Base-by-base conservation (phyloP, 768 basidiomycete genomes). In the Hericium erinaceus region DNA sequence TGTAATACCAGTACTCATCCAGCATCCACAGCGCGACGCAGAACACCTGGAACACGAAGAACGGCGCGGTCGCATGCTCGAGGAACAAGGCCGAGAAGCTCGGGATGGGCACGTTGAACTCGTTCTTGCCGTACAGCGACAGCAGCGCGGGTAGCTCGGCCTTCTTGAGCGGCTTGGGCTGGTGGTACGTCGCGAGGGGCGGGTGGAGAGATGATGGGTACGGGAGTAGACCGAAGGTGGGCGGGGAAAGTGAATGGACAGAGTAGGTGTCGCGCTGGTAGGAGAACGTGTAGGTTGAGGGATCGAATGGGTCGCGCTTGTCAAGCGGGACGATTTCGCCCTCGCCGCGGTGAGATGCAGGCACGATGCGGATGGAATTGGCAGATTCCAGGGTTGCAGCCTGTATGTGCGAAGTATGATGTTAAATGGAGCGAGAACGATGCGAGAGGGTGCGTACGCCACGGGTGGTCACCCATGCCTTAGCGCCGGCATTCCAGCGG, bases 1-100 rank as follows among this genome's bases (percentile, higher is more conserved):
- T 89, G 77, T 98, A 99, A 70, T 97, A 98, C 95, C 94, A 98
- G 70, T 98, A 99, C 69, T 98, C 97, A 65, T 99, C 97, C 65
- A 99, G 72, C 68, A 89, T 92, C 97, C 97, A 99, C 10, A 99
- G 75, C 0, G 91, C 93, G 1, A 98, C 97, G 61, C 97, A 98
- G 73, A 99, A 98, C 16, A 98, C 74, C 73, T 99, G 97, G 73
- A 99, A 99, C 26, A 99, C 97, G 71, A 99, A 99, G 80, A 99
- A 99, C 0, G 97, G 97, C 0, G 97, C 97, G 4, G 94, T 95
- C 1, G 95, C 94, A 67, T 99, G 97, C 74, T 99, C 97, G 22
- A 75, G 79, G 64, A 99, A 98, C 39, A 99, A 81, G 62, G 93
- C 90, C 10, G 80, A 78, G 68, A 99, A 99, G 1, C 89, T 89